phyloP scores from a whole-genome alignment of 257 asterid genomes.

The Solanum medicagineum region DNA sequence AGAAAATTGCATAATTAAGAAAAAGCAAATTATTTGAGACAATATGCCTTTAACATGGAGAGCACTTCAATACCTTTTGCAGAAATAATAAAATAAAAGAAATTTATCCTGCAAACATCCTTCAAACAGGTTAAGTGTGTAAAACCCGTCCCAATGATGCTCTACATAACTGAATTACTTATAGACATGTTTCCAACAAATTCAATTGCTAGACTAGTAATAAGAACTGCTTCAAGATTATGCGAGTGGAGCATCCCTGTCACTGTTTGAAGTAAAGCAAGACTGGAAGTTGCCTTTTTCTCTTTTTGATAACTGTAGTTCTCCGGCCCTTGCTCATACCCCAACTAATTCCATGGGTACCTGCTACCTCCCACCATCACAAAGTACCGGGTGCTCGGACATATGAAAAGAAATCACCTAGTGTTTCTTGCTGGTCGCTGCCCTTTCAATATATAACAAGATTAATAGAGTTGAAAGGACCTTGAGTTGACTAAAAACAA shows the following conservation, averaged over 20 bases:
- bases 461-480: background rate
- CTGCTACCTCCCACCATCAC: background rate
- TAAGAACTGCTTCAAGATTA: background rate
- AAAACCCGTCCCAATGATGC: background rate
- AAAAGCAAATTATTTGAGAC: background rate
- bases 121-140: background rate
- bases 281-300: background rate
- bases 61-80: background rate
- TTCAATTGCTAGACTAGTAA: background rate
- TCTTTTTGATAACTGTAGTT: background rate
- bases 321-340: background rate
- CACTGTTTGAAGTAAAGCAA: background rate
- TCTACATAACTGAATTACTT: background rate
- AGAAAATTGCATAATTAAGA: background rate
- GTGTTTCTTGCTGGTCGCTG: background rate
- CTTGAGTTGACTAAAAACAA: background rate
- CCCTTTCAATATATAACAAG: background rate
- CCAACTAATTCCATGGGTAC: background rate
- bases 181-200: background rate
- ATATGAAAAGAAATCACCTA: background rate
- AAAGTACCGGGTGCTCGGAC: background rate
- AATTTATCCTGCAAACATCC: background rate
- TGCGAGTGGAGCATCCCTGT: background rate
- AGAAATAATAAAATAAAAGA: background rate
- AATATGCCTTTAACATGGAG: background rate